phyloP scores from a whole-genome alignment of 192 early-diverging fungal species.

The Coemansia sp. region DNA sequence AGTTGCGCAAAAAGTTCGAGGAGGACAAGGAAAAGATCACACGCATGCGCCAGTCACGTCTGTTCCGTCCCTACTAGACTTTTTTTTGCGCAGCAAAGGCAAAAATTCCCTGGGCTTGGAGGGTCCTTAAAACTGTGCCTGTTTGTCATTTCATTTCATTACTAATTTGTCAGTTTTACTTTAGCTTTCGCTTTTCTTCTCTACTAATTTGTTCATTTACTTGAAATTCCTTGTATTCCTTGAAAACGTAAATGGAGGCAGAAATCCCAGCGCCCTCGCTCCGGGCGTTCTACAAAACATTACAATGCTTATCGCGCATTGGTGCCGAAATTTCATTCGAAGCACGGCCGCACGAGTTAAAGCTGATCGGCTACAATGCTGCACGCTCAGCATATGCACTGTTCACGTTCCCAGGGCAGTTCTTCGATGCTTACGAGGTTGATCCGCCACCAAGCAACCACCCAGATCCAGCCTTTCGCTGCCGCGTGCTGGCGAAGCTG shows the following conservation, averaged over 20 bases:
- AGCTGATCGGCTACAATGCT: constrained; percentile 65
- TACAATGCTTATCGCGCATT: constrained; percentile 62
- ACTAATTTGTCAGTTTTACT: constrained; percentile 1
- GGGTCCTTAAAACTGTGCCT: too few species aligned
- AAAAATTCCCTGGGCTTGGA: too few species aligned
- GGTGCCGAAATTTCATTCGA: constrained; percentile 66
- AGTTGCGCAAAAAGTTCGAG: constrained; percentile 90
- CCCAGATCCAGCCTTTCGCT: constrained; percentile 27
- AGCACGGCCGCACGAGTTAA: constrained; percentile 54
- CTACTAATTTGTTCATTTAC: not conserved
- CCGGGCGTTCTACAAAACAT: constrained; percentile 56
- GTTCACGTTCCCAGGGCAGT: constrained; percentile 58
- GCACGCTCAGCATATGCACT: constrained; percentile 65
- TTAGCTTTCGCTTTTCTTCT: not conserved
- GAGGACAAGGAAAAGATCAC: constrained; percentile 86
- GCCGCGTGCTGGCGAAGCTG: constrained; percentile 41
- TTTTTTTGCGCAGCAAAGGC: constrained; percentile 2
- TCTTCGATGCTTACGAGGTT: constrained; percentile 66
- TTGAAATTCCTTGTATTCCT: not conserved
- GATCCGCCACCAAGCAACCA: constrained; percentile 14
- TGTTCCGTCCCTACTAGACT: constrained; percentile 85
- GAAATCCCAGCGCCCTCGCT: constrained; percentile 48
- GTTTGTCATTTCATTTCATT: not conserved
- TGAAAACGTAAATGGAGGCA: constrained; percentile 32
- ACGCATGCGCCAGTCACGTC: constrained; percentile 70